phyloP scores from a whole-genome alignment of 2,329 filamentous ascomycete species.

The Colletotrichum theobromicola region DNA sequence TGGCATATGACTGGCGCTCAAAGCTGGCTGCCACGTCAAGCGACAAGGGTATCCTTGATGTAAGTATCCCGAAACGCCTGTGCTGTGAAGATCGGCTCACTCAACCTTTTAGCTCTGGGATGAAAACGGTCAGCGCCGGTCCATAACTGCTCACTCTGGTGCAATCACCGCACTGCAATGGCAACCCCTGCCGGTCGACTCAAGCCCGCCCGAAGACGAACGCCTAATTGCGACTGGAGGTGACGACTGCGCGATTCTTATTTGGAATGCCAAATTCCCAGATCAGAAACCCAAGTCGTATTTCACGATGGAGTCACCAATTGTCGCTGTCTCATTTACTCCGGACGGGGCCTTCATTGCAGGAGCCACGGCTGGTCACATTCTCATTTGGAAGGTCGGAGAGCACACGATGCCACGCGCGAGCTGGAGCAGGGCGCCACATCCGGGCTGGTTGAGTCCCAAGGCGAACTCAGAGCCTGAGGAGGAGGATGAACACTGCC shows the following conservation, averaged over 20 bases:
- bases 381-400: conserved; percentile 70
- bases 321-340: conserved; percentile 65
- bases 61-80: conserved; percentile 41
- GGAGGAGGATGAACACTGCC: conserved; percentile 65
- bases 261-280: conserved; percentile 64
- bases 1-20: conserved; percentile 61
- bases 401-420: conserved; percentile 63
- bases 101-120: conserved; percentile 55
- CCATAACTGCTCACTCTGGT: conserved; percentile 64
- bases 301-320: conserved; percentile 64
- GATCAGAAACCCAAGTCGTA: conserved; percentile 61
- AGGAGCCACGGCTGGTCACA: conserved; percentile 61
- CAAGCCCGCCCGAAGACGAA: conserved; percentile 46
- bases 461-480: conserved; percentile 57
- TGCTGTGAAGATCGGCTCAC: conserved; percentile 6
- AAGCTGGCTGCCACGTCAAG: conserved; percentile 63
- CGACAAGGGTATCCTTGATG: conserved; percentile 64
- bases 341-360: conserved; percentile 69
- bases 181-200: conserved; percentile 54
- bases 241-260: conserved; percentile 66
- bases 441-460: conserved; percentile 65
- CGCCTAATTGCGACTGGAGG: conserved; percentile 66
- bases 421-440: conserved; percentile 61
- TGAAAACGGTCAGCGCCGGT: conserved; percentile 55
- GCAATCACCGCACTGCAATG: conserved; percentile 63